Evolutionary conservation across 176 grass and related monocot species (phyloP), one percentile per base, ranked within the genome.

Genomic region (Oropetium thomaeum): DNA sequence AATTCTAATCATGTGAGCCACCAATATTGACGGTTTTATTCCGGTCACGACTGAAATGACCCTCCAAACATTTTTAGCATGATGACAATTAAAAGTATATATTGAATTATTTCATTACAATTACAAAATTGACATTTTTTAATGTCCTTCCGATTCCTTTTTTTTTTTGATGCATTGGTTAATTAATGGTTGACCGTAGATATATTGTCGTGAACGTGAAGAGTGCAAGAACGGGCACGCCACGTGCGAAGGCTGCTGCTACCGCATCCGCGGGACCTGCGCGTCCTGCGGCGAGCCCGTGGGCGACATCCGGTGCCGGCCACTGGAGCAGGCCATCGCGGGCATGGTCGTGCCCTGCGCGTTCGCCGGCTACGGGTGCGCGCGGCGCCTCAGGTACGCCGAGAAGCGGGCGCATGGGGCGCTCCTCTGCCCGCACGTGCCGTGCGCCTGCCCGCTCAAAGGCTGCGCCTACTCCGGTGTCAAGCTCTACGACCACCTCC

Each of bases 151-250:
- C n/a, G n/a, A n/a, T n/a, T n/a, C n/a, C n/a, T n/a, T n/a, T n/a
- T n/a, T n/a, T n/a, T n/a, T n/a, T n/a, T n/a, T n/a, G n/a, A n/a
- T n/a, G n/a, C n/a, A n/a, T n/a, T n/a, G n/a, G n/a, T n/a, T n/a
- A n/a, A n/a, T n/a, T n/a, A n/a, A n/a, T n/a, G n/a, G n/a, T n/a
- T n/a, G n/a, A n/a, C n/a, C n/a, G n/a, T n/a, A n/a, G n/a, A n/a
- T n/a, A n/a, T n/a, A n/a, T 16, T 5, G 17, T 65, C 1, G 3
- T 5, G 2, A 37, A 0, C 1, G 10, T 1, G 1, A 63, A 4
- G n/a, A 57, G 49, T 73, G 70, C 70, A 39, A 57, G 70, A 73
- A 73, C 51, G 51, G 70, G n/a, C 70, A 73, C 13, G n/a, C 20
- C 0, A 3, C n/a, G 33, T 73, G 70, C 33, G 22, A 10, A 14